Conservation (phyloP, 768 basidiomycete species). For the Favolaschia claudopus region DNA sequence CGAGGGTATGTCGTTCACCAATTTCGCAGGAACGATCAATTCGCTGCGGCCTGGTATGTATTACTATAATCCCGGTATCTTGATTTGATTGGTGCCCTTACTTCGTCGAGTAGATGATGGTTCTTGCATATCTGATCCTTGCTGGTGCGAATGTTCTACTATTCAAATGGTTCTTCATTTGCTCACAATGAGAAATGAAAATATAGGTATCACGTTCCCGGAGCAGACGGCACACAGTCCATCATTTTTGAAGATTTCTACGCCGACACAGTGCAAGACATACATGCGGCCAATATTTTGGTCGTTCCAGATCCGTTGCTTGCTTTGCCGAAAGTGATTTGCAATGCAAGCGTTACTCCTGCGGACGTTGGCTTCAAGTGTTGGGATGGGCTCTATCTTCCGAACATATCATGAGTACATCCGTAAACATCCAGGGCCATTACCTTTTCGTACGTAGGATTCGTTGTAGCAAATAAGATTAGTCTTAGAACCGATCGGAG, state of each 20-base stretch:
- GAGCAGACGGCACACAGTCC: constrained; percentile 21
- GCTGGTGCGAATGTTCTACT: too few relatives aligned
- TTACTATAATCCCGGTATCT: too few relatives aligned
- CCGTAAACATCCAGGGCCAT: too few relatives aligned
- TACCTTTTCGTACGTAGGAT: too few relatives aligned
- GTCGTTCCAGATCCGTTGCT: constrained; percentile 10
- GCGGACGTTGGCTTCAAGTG: constrained; percentile 20
- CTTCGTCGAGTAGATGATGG: constrained; percentile 15
- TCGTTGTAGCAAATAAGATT: too few relatives aligned
- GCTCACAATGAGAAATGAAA: too few relatives aligned
- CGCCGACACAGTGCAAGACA: constrained; percentile 10
- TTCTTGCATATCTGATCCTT: constrained; percentile 24
- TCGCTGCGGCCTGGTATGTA: constrained; percentile 12
- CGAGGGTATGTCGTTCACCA: constrained; percentile 13
- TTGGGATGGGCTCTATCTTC: constrained; percentile 25
- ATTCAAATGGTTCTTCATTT: too few relatives aligned
- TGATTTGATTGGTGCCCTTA: neutral
- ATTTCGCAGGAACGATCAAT: constrained; percentile 19
- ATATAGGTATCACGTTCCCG: constrained; percentile 17
- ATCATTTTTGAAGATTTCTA: constrained; percentile 23
- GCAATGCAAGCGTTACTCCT: constrained; percentile 17
- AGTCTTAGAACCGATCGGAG: too few relatives aligned
- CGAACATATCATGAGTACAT: neutral
- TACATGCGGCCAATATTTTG: constrained; percentile 8
- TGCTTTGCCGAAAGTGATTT: constrained; percentile 13